These are phyloP conservation scores for Aspergillus hiratsukae DNA, from an alignment of 2,329 filamentous ascomycete species.

Conservation along the genomic window DNA sequence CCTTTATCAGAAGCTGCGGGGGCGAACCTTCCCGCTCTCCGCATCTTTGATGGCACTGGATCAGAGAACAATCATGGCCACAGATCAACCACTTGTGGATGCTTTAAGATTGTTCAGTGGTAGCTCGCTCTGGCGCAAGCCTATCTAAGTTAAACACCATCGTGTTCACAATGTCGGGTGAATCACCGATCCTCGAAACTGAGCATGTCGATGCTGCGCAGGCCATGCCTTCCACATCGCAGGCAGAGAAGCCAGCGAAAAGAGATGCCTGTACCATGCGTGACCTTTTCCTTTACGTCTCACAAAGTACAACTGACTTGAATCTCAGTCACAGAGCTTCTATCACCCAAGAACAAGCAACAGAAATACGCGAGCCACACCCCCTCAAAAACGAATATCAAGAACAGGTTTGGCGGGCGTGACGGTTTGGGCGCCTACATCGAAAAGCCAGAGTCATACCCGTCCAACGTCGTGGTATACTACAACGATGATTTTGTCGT, in stretches of 20 bases:
- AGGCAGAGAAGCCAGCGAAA: slow-evolving; percentile 21
- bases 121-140: not conserved
- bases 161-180: not conserved
- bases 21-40: slow-evolving; percentile 3
- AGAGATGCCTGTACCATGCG: slow-evolving; percentile 33
- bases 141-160: not conserved
- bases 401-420: slow-evolving; percentile 44
- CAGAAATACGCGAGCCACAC: slow-evolving; percentile 17
- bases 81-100: not conserved
- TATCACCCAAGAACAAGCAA: slow-evolving; percentile 48
- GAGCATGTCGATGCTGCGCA: slow-evolving; percentile 6
- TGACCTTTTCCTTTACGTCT: slow-evolving; percentile 2
- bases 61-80: not conserved
- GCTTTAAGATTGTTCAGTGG: not conserved
- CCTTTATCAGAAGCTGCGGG: slow-evolving; percentile 9
- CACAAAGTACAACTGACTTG: slow-evolving; percentile 3
- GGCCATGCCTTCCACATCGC: not conserved
- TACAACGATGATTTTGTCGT: slow-evolving; percentile 66
- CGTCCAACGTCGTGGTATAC: slow-evolving; percentile 58
- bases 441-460: slow-evolving; percentile 56
- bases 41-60: not conserved
- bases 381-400: slow-evolving; percentile 16
- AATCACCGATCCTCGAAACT: slow-evolving; percentile 4
- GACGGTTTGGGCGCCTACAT: slow-evolving; percentile 66
- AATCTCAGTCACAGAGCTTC: slow-evolving; percentile 50